Evolutionary conservation across 805 yeast genomes (phyloP).

Genomic region (Candida boleticola): DNA sequence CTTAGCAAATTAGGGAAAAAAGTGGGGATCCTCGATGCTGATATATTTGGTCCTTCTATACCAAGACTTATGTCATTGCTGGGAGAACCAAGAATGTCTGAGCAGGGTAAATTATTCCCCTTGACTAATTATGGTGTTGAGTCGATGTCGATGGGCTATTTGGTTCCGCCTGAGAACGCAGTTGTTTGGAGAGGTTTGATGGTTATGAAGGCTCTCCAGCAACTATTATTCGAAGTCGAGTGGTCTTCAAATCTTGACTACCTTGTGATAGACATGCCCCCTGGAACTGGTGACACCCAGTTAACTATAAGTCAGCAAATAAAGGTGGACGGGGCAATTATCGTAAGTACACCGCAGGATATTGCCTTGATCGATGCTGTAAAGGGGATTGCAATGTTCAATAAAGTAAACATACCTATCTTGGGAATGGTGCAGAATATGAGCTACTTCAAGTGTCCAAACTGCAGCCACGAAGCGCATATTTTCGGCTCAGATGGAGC

Average conservation of each 20-base stretch:
- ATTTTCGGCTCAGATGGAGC: constrained; percentile 70
- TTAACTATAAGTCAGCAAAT: constrained; percentile 77
- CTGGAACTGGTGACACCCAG: constrained; percentile 90
- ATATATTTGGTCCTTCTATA: constrained; percentile 81
- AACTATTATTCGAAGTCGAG: constrained; percentile 75
- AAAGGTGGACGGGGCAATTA: constrained; percentile 74
- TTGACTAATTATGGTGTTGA: constrained; percentile 71
- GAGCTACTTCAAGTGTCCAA: constrained; percentile 75
- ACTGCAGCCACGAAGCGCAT: constrained; percentile 70
- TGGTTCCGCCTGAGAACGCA: constrained; percentile 63
- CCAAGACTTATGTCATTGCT: constrained; percentile 67
- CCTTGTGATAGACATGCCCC: constrained; percentile 81
- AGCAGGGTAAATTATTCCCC: constrained; percentile 59
- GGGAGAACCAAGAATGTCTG: constrained; percentile 65
- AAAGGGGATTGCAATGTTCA: constrained; percentile 77
- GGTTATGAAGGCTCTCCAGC: constrained; percentile 86
- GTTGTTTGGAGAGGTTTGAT: constrained; percentile 85
- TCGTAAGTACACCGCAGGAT: constrained; percentile 86
- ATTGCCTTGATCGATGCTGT: constrained; percentile 77
- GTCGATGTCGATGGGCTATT: constrained; percentile 88
- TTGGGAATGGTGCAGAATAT: constrained; percentile 80
- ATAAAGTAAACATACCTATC: constrained; percentile 67
- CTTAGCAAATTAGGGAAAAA: constrained; percentile 51
- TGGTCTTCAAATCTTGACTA: constrained; percentile 66
- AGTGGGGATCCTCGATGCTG: constrained; percentile 75